These are phyloP conservation scores for Boletellus ananas DNA, from an alignment of 768 basidiomycete species.

Conservation along the genomic window DNA sequence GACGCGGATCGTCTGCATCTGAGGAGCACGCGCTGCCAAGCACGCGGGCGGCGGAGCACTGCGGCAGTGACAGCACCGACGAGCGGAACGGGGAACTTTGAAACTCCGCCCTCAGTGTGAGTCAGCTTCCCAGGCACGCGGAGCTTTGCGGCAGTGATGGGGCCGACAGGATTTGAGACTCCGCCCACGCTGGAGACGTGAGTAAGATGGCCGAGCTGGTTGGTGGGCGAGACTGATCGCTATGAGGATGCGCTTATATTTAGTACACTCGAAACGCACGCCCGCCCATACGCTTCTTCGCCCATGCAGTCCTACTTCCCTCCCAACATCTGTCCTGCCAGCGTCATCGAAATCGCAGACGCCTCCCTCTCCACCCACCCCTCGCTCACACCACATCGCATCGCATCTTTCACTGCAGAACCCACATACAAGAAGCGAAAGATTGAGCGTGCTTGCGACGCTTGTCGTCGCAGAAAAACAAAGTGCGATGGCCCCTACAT, in stretches of 20 bases:
- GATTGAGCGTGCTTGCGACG: constrained; percentile 56
- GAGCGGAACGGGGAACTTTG: too few relatives aligned
- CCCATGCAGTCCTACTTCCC: constrained; percentile 21
- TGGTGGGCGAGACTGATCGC: too few relatives aligned
- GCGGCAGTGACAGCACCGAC: too few relatives aligned
- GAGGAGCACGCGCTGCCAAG: too few relatives aligned
- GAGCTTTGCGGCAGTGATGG: too few relatives aligned
- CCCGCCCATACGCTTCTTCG: background rate
- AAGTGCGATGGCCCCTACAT: constrained; percentile 58
- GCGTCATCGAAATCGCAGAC: constrained; percentile 29
- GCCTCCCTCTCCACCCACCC: constrained; percentile 9
- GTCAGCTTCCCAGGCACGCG: too few relatives aligned
- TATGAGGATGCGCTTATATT: constrained; percentile 2
- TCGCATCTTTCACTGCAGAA: constrained; percentile 6
- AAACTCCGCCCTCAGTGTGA: too few relatives aligned
- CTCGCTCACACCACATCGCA: constrained; percentile 9
- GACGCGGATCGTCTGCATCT: background rate
- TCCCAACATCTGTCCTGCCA: constrained; percentile 13
- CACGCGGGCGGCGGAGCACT: too few relatives aligned
- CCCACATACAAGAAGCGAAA: constrained; percentile 40
- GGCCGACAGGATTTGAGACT: too few relatives aligned
- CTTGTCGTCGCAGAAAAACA: constrained; percentile 55
- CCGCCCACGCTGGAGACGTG: too few relatives aligned
- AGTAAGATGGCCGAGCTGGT: too few relatives aligned
- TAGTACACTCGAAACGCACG: constrained; percentile 11